Evolutionary conservation across 352 stramenopile species (phyloP).

Genomic region (Pythium pectinolyticum): DNA sequence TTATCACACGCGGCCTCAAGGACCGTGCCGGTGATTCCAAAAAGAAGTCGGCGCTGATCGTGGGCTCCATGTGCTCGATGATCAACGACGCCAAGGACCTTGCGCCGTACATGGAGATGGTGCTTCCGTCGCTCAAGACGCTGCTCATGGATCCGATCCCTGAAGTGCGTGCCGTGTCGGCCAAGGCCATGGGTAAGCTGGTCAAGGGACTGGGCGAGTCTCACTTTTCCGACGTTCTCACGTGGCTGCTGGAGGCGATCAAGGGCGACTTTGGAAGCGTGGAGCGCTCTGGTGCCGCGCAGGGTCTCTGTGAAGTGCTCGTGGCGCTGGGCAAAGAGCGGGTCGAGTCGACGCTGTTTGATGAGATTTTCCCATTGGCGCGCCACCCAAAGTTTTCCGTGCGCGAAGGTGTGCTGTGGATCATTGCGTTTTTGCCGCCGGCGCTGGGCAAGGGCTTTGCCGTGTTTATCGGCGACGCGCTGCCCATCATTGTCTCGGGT

Average conservation of each 20-base stretch:
- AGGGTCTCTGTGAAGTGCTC: conserved; percentile 97
- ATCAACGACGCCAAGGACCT: conserved; percentile 98
- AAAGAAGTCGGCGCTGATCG: conserved; percentile 98
- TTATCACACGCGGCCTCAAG: conserved; percentile 97
- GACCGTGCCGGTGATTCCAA: conserved; percentile 97
- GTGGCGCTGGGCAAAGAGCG: conserved; percentile 81
- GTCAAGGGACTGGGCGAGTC: conserved; percentile 95
- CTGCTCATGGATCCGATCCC: conserved; percentile 93
- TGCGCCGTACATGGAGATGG: conserved; percentile 96
- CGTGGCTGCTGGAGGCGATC: conserved; percentile 97
- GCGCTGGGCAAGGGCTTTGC: conserved; percentile 93
- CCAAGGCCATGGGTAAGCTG: conserved; percentile 94
- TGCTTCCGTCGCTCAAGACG: conserved; percentile 96
- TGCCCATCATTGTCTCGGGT: conserved; percentile 97
- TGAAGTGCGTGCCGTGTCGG: conserved; percentile 93
- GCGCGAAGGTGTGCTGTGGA: conserved; percentile 98
- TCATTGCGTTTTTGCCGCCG: conserved; percentile 98
- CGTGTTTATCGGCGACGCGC: conserved; percentile 91
- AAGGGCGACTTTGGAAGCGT: conserved; percentile 94
- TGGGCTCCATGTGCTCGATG: conserved; percentile 99
- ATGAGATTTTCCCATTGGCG: conserved; percentile 95
- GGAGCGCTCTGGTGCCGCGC: conserved; percentile 97
- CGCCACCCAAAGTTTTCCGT: conserved; percentile 94
- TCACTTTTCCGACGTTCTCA: conserved; percentile 94
- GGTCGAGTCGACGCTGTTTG: conserved; percentile 72